Percentiles rank a stretch among this genome's conserved stretches.
These are phyloP conservation scores for Miamiensis avidus DNA, from an alignment of 169 alveolate genomes.

Conservation along the genomic window DNA sequence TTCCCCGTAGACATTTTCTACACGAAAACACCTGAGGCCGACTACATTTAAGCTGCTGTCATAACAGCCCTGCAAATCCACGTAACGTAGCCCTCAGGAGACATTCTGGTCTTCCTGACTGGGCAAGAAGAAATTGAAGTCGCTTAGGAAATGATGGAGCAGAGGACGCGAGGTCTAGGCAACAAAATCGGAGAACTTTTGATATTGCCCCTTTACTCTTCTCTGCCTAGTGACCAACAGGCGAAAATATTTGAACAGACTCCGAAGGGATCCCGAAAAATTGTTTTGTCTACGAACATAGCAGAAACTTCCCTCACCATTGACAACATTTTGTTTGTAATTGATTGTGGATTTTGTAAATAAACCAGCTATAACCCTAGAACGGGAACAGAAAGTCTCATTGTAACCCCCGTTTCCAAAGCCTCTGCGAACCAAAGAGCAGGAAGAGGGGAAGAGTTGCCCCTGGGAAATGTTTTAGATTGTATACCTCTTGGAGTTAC, in stretches of 20 bases:
- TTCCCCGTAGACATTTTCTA: constrained; percentile 98
- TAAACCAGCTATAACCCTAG: constrained; percentile 97
- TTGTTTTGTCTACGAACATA: constrained; percentile 97
- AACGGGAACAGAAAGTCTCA: constrained; percentile 97
- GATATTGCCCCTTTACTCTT: constrained; percentile 96
- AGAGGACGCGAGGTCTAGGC: constrained; percentile 90
- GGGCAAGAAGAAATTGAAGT: constrained; percentile 99
- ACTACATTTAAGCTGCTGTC: constrained; percentile 98
- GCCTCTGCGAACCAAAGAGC: constrained; percentile 99
- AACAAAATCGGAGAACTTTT: constrained; percentile 94
- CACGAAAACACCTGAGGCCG: constrained; percentile 99
- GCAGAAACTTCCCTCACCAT: constrained; percentile 99
- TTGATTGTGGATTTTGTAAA: constrained; percentile 98
- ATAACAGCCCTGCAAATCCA: constrained; percentile 98
- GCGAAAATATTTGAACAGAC: constrained; percentile 98
- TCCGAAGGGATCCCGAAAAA: constrained; percentile 95
- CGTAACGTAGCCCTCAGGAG: constrained; percentile 98
- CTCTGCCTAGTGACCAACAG: constrained; percentile 98
- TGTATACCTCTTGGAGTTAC: constrained; percentile 96
- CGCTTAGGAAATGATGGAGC: constrained; percentile 90
- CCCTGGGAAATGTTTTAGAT: constrained; percentile 98
- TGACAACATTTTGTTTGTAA: constrained; percentile 97
- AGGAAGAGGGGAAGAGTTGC: constrained; percentile 99
- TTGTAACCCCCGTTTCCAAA: constrained; percentile 98
- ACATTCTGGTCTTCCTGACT: constrained; percentile 97